Conservation (phyloP, 176 grass and related monocot species). For the Triticum urartu region DNA sequence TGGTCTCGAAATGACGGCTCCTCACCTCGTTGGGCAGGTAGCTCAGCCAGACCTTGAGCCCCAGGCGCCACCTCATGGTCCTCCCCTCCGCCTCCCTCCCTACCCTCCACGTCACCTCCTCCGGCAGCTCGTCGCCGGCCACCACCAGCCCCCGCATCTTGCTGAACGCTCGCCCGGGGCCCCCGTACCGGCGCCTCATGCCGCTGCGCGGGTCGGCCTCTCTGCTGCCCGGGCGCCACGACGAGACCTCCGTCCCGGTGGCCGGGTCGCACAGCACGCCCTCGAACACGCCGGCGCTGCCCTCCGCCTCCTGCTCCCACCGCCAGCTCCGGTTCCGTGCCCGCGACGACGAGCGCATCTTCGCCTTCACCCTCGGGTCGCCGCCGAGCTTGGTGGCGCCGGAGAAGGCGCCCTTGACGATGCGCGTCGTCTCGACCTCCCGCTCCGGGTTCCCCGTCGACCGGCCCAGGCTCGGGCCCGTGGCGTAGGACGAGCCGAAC, state of each 20-base stretch:
- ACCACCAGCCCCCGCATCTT: slow-evolving; percentile 75
- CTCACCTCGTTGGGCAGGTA: slow-evolving; percentile 75
- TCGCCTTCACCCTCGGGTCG: slow-evolving; percentile 38
- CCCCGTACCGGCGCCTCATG: slow-evolving; percentile 54
- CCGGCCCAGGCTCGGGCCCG: slow-evolving; percentile 78
- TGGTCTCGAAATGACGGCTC: slow-evolving; percentile 69
- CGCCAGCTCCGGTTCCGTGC: slow-evolving; percentile 63
- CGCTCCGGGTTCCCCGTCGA: slow-evolving; percentile 80
- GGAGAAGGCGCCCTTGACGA: slow-evolving; percentile 58
- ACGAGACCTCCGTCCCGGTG: slow-evolving; percentile 65
- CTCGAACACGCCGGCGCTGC: slow-evolving; percentile 70
- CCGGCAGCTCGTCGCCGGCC: slow-evolving; percentile 65
- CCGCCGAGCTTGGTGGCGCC: slow-evolving; percentile 26
- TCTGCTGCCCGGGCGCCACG: slow-evolving; percentile 37
- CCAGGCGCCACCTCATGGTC: slow-evolving; percentile 66
- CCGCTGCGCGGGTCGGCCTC: slow-evolving; percentile 49
- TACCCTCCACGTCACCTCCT: slow-evolving; percentile 76
- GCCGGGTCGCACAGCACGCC: slow-evolving; percentile 66
- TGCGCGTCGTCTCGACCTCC: slow-evolving; percentile 70
- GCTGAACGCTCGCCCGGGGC: slow-evolving; percentile 67
- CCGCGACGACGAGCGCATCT: slow-evolving; percentile 54
- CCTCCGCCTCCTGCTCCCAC: slow-evolving; percentile 92
- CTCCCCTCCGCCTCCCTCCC: slow-evolving; percentile 70
- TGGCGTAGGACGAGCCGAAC: slow-evolving; percentile 64
- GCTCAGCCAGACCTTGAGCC: slow-evolving; percentile 67